phyloP scores from a whole-genome alignment of 768 basidiomycete genomes.

The Dendrothele bispora region DNA sequence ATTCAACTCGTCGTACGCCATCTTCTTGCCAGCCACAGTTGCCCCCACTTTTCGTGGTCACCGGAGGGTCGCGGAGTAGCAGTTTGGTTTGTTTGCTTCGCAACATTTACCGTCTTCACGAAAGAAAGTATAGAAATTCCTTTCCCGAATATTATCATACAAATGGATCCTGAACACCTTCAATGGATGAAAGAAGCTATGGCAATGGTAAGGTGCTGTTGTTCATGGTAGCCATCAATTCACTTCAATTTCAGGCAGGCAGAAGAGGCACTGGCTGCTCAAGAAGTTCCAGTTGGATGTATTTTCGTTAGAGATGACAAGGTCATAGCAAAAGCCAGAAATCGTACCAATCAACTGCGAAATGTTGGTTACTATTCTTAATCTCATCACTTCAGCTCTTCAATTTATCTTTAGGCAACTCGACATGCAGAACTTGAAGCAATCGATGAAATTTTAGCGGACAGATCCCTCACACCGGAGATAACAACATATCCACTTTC shows the following conservation, averaged over 20 bases:
- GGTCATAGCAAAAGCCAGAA: slow-evolving; percentile 85
- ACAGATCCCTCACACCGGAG: slow-evolving; percentile 54
- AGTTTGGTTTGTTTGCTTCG: no score
- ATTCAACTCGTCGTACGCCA: no score
- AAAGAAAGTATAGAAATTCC: no score
- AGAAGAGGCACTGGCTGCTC: slow-evolving; percentile 78
- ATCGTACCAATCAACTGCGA: slow-evolving; percentile 90
- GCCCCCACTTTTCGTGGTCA: no score
- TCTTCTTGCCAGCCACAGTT: no score
- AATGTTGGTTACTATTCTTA: slow-evolving; percentile 84
- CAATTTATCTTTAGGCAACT: slow-evolving; percentile 64
- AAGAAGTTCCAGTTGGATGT: slow-evolving; percentile 96
- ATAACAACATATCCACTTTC: slow-evolving; percentile 61
- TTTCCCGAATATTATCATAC: no score
- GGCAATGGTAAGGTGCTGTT: slow-evolving; percentile 2
- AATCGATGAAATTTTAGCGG: slow-evolving; percentile 81
- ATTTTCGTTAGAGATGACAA: slow-evolving; percentile 82
- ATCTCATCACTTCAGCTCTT: not conserved
- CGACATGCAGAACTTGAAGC: slow-evolving; percentile 97
- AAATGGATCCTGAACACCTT: not conserved
- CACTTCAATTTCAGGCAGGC: slow-evolving; percentile 44
- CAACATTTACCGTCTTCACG: no score
- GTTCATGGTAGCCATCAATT: not conserved
- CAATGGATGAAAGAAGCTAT: slow-evolving; percentile 8
- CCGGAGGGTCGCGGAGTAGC: no score